Evolutionary conservation across 495 filamentous ascomycete species (phyloP), one percentile per base, ranked within the genome.

Genomic region (Tuber indicum): DNA sequence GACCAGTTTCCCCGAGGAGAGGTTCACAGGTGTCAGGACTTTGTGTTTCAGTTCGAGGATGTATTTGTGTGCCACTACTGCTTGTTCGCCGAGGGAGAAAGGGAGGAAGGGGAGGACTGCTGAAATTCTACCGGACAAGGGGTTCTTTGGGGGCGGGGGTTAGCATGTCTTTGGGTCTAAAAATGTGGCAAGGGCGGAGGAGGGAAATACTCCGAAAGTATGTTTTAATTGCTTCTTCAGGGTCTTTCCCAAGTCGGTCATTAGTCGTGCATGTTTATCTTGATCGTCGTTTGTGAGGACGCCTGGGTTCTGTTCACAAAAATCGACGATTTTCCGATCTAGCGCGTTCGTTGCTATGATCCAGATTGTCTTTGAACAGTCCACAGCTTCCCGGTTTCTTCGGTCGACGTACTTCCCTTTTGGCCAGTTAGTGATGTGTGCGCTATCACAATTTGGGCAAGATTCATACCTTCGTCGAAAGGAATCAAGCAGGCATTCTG

Each of bases 331-430:
- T 1, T 72, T 83, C 5, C 79, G 69, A 72, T 88, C 86, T 14
- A 87, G 81, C 3, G 85, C 84, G 77, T 88, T 89, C 2, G 88
- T 89, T 0, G 88, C 87, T 1, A 90, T 73, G 21, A 90, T 85
- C 89, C 88, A 90, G 16, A 90, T 87, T 0, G 86, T 88, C 41
- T 87, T 88, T 1, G 84, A 85, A 79, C 88, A 90, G 75, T 90
- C 85, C 19, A 90, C 76, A 19, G 79, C 81, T 4, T 82, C 76
- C 23, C 79, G 78, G 32, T 81, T 82, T 23, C 88, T 87, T 32
- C 86, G 87, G 74, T 89, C 88, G 26, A 83, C 75, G 74, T 88
- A 88, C 72, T 84, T 78, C 7, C 85, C 85, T 83, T 46, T 32
- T 46, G 10, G 76, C 41, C n/a, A 3, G 42, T 79, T 36, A 80